Evolutionary conservation across 352 stramenopile species (phyloP).

Genomic region (Phytopythium cucurbitacearum): DNA sequence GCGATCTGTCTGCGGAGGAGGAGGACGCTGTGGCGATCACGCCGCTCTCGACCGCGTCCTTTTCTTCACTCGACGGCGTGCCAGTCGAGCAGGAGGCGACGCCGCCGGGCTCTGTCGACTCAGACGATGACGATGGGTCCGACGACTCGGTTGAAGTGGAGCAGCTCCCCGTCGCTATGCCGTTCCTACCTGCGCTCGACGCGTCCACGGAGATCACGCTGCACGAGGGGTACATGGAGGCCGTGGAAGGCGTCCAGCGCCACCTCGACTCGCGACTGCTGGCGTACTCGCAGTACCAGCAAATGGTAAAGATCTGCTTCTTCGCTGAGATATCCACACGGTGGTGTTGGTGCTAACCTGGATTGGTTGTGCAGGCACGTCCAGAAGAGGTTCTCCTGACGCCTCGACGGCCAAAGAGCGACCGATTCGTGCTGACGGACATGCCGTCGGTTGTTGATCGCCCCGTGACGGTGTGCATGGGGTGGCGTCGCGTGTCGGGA

Average conservation of each 20-base stretch:
- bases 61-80: constrained; percentile 15
- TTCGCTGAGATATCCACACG: no score
- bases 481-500: constrained; percentile 75
- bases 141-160: constrained; percentile 49
- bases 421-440: constrained; percentile 51
- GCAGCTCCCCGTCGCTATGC: constrained; percentile 40
- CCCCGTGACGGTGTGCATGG: constrained; percentile 82
- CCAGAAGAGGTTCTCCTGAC: constrained; percentile 62
- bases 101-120: constrained; percentile 24
- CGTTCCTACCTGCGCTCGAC: constrained; percentile 71
- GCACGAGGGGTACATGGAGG: constrained; percentile 74
- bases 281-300: constrained; percentile 82
- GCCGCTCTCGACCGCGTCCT: constrained; percentile 12
- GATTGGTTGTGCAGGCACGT: constrained; percentile 29
- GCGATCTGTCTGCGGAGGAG: constrained; percentile 23
- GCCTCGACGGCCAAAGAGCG: constrained; percentile 39
- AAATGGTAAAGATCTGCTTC: constrained; percentile 33
- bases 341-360: background rate
- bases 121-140: constrained; percentile 20
- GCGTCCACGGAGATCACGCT: constrained; percentile 86
- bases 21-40: constrained; percentile 18
- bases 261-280: constrained; percentile 73
- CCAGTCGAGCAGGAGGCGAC: constrained; percentile 2
- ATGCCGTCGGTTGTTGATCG: constrained; percentile 64
- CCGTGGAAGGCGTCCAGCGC: constrained; percentile 67